phyloP scores from a whole-genome alignment of 1,284 basidiomycete genomes.

The Ganoderma sinense region DNA sequence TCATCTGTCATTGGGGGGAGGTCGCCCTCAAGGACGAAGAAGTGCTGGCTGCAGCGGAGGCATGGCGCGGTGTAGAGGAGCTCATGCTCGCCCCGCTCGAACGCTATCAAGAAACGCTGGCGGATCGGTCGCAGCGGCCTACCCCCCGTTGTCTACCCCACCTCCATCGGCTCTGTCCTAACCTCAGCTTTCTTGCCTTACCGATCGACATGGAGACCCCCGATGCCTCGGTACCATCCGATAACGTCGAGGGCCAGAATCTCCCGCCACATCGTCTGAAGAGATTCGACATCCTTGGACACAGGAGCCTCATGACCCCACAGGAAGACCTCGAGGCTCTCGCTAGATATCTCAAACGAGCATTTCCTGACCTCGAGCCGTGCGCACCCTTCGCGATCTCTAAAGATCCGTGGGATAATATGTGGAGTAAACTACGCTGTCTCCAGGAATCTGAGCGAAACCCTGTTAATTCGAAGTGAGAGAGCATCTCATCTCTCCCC shows the following conservation, averaged over 20 bases:
- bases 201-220: neutral
- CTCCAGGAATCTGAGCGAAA: neutral
- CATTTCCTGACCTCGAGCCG: neutral
- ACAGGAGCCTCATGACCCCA: neutral
- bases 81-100: neutral
- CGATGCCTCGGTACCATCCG: neutral
- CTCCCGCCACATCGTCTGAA: neutral
- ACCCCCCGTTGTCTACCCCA: neutral
- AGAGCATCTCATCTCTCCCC: neutral
- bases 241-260: too few species aligned
- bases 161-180: neutral
- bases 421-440: neutral
- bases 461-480: neutral
- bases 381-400: neutral
- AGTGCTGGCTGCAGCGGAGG: neutral
- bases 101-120: neutral
- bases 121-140: neutral
- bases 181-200: neutral
- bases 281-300: slow-evolving; percentile 2
- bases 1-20: neutral
- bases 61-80: neutral
- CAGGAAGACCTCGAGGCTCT: neutral
- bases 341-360: neutral
- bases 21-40: neutral
- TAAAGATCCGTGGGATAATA: neutral